Percentiles rank a stretch among this genome's conserved stretches.
phyloP scores from a whole-genome alignment of 768 basidiomycete genomes.

The Psilocybe sp. region DNA sequence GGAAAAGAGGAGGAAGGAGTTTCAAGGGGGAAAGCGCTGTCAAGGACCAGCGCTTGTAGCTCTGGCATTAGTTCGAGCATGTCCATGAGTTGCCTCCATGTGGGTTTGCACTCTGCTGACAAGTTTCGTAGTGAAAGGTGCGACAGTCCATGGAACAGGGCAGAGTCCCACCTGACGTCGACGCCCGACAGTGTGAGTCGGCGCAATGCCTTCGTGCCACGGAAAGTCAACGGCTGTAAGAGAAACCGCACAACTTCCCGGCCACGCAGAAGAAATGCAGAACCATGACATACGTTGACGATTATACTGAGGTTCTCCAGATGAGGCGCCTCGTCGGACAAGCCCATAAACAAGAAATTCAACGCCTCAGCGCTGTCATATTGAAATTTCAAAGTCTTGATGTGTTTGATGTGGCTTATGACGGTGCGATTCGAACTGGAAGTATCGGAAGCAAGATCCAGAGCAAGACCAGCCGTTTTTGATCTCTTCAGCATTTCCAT shows the following conservation, averaged over 20 bases:
- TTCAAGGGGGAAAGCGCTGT: background rate
- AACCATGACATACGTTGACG: no score
- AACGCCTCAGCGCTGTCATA: no score
- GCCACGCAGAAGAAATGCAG: no score
- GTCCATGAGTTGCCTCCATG: slow-evolving; percentile 24
- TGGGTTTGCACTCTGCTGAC: slow-evolving; percentile 21
- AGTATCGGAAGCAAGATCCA: slow-evolving; percentile 24
- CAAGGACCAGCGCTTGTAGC: slow-evolving; percentile 1
- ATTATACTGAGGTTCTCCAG: background rate
- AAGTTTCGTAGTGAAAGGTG: slow-evolving; percentile 32
- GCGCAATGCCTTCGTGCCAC: slow-evolving; percentile 22
- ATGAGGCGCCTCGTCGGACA: background rate
- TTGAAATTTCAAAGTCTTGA: background rate
- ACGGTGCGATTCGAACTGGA: slow-evolving; percentile 13
- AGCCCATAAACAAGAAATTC: no score
- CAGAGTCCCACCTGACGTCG: slow-evolving; percentile 32
- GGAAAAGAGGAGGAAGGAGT: background rate
- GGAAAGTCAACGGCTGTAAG: background rate
- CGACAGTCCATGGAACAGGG: slow-evolving; percentile 32
- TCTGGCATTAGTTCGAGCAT: slow-evolving; percentile 3
- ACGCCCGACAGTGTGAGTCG: slow-evolving; percentile 32
- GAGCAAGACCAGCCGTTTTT: slow-evolving; percentile 33
- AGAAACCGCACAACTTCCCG: no score
- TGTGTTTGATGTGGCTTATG: no score
- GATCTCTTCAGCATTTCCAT: slow-evolving; percentile 44